Conservation (phyloP, 257 asterid genomes). For the Haberlea rhodopensis region DNA sequence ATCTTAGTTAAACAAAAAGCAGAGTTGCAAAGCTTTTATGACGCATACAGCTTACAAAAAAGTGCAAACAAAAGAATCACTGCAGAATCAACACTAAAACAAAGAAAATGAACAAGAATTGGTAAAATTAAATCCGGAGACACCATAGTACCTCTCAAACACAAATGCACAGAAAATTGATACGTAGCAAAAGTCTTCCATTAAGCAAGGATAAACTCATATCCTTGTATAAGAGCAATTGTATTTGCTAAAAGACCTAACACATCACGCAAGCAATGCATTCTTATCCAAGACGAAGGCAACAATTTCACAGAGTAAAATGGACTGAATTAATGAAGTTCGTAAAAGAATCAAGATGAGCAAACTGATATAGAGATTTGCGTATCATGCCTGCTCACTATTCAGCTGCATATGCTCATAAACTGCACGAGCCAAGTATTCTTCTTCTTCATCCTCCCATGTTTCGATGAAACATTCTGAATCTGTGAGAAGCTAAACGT, state of each 20-base stretch:
- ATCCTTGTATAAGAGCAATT: neutral
- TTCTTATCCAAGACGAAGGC: neutral
- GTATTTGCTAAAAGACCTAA: too few species aligned
- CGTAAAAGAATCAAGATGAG: neutral
- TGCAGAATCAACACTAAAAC: neutral
- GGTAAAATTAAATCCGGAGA: neutral
- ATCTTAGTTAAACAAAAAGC: neutral
- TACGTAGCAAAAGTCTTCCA: neutral
- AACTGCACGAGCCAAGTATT: slow-evolving; percentile 70
- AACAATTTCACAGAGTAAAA: neutral
- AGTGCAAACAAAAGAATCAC: neutral
- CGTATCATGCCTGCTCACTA: slow-evolving; percentile 54
- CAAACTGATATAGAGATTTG: slow-evolving; percentile 18
- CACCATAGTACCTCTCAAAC: neutral
- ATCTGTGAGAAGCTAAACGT: slow-evolving; percentile 44
- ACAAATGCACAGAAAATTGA: neutral
- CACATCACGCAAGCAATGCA: neutral
- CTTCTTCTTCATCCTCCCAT: slow-evolving; percentile 96
- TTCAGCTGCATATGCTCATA: slow-evolving; percentile 80
- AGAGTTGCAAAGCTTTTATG: neutral
- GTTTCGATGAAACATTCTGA: slow-evolving; percentile 31
- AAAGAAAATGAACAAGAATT: too few species aligned
- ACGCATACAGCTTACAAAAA: neutral
- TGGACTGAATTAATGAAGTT: neutral
- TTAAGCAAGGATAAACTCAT: neutral